Base-by-base conservation (phyloP, 192 early-diverging fungal genomes). In the Gryganskiella cystojenkinii region DNA sequence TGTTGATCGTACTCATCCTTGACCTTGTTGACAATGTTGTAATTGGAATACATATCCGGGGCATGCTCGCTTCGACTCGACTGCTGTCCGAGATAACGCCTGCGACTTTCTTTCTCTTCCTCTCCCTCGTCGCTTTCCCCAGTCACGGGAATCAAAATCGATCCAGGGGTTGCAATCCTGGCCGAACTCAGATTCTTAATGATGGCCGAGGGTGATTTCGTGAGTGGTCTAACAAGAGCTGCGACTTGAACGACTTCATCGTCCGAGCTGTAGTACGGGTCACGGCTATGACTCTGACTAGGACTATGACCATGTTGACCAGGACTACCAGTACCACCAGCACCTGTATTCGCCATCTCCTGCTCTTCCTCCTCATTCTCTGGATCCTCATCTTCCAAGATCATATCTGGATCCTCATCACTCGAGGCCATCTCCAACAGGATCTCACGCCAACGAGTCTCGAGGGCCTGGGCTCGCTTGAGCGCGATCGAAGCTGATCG, bases 361-460 rank as follows among this genome's bases (percentile, higher is more conserved):
- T 60, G 56, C 42, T 75, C 65, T 3, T 78, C 67, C 0, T 54
- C 56, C 1, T 68, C 66, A 0, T 69, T 61, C 5, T 69, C 66
- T 5, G 63, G 66, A 2, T 78, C 74, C 20, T 78, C 66, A 30
- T 78, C 73, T 5, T 68, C 66, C 55, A 78, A 37, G 0, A 78
- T 30, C 52, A 44, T 61, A 20, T 78, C 74, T 7, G 62, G 55
- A n/a, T 69, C 64, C 24, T 78, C 74, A 14, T 69, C 74, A 30
- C 74, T 78, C 5, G 74, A 78, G 1, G 66, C 74, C 67, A 78
- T 57, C 61, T 78, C 74, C 24, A 78, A 20, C 61, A 78, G 25
- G 27, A 78, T 42, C 49, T 78, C 74, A 19, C 69, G 74, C 74
- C 74, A 78, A 0, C 67, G 52, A 4, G 74, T 43, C 74, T 78